Conservation (phyloP, 306 rosid species). For the Prosopis cineraria region DNA sequence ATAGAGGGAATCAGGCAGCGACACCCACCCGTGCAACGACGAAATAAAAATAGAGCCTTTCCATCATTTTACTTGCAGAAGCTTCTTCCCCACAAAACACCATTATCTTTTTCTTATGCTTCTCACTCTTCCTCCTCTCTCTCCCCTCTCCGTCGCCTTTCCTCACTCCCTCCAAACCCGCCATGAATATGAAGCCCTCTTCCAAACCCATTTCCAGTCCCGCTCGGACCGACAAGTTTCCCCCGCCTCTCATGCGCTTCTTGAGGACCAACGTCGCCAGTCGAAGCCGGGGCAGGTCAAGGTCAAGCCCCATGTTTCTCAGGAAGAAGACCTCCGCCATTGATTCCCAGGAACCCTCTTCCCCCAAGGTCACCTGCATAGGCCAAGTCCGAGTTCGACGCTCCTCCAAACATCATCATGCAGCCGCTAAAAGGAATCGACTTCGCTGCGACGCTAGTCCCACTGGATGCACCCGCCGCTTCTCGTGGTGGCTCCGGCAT, state of each 20-base stretch:
- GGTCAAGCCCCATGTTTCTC: constrained; percentile 86
- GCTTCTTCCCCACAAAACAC: neutral
- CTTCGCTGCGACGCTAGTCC: constrained; percentile 16
- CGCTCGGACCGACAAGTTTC: constrained; percentile 80
- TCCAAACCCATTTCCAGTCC: constrained; percentile 81
- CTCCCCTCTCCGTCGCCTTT: neutral
- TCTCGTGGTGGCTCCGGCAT: constrained; percentile 48
- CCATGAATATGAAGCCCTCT: constrained; percentile 59
- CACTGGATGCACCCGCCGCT: constrained; percentile 30
- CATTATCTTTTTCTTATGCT: neutral
- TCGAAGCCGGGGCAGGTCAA: constrained; percentile 71
- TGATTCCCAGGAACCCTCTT: constrained; percentile 91
- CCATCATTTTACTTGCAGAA: constrained; percentile 27
- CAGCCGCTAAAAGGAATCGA: neutral
- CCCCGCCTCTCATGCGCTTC: constrained; percentile 95
- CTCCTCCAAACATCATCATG: constrained; percentile 47
- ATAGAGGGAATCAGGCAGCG: constrained; percentile 34
- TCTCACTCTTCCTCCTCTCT: constrained; percentile 18
- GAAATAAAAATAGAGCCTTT: constrained; percentile 23
- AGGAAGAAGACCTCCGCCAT: constrained; percentile 58
- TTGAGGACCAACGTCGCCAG: constrained; percentile 76
- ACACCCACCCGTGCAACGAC: constrained; percentile 72
- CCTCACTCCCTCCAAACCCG: neutral
- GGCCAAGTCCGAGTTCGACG: constrained; percentile 83
- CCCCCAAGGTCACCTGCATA: constrained; percentile 98